Evolutionary conservation across 1,284 basidiomycete species (phyloP).

Genomic region (Austroboletus niveus): DNA sequence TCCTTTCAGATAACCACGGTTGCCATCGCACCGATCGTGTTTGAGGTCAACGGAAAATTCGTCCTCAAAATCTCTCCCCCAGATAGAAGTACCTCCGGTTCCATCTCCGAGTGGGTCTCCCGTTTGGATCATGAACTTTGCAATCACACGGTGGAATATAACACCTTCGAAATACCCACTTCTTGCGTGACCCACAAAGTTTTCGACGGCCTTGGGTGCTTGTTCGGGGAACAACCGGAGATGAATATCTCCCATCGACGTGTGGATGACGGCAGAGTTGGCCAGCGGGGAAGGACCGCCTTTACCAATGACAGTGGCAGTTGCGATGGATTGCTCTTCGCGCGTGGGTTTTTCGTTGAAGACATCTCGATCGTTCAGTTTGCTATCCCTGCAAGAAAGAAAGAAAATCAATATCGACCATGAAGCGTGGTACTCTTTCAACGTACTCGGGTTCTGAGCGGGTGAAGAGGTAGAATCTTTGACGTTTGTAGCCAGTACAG

Average conservation of each 20-base stretch:
- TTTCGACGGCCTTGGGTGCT: slow-evolving; percentile 94
- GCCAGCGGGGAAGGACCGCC: slow-evolving; percentile 66
- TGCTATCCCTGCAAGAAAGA: slow-evolving; percentile 64
- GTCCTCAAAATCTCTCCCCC: slow-evolving; percentile 95
- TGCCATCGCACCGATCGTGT: slow-evolving; percentile 73
- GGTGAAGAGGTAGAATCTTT: slow-evolving; percentile 97
- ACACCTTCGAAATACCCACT: slow-evolving; percentile 93
- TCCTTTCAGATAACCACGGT: background rate
- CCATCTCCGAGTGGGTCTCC: slow-evolving; percentile 97
- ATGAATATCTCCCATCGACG: slow-evolving; percentile 93
- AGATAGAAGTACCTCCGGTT: slow-evolving; percentile 94
- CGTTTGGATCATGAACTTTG: slow-evolving; percentile 99
- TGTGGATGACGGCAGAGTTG: slow-evolving; percentile 87
- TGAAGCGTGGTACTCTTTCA: slow-evolving; percentile 9
- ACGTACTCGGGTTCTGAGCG: slow-evolving; percentile 86
- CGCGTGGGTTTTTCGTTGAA: slow-evolving; percentile 98
- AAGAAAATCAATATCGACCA: slow-evolving; percentile 1
- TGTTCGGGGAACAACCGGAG: slow-evolving; percentile 88
- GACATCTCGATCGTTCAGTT: slow-evolving; percentile 89
- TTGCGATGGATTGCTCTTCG: slow-evolving; percentile 91
- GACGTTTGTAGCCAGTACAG: slow-evolving; percentile 90
- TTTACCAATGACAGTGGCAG: slow-evolving; percentile 52
- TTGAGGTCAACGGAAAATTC: slow-evolving; percentile 88
- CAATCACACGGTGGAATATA: slow-evolving; percentile 97
- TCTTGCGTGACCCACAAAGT: slow-evolving; percentile 93